Base-by-base conservation (phyloP, 2,329 filamentous ascomycete genomes). In the Aspergillus clavatus region DNA sequence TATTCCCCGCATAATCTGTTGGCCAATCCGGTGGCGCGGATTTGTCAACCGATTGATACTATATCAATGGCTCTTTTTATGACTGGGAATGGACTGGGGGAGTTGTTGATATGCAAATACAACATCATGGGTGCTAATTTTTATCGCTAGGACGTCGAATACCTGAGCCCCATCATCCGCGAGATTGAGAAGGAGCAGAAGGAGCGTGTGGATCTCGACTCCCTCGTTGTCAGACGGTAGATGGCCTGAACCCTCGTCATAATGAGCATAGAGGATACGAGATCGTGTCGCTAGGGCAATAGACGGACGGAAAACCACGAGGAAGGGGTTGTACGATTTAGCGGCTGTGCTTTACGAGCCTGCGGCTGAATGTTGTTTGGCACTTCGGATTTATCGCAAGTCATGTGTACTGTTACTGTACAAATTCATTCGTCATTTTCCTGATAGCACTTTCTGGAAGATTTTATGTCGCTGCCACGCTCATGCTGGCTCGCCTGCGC, bases 121-220 rank as follows among this genome's bases (percentile, higher is more conserved):
- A 40, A 11, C 22, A 14, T 3, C 21, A 39, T 24, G 5, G 7
- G 24, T 49, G 22, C 47, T 46, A 28, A 44, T 42, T 23, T 4
- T 22, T 27, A 5, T 31, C 23, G 43, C 46, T 65, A 88, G 83
- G 84, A 87, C 59, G 62, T 73, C 48, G 73, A 75, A 59, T 88
- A 88, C 67, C 75, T 88, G 40, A 75, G 75, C 57, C 78, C 79
- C 28, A 79, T 86, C 66, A 86, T 88, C 68, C 72, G 75, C 56
- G 80, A 85, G 67, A 79, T 88, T 60, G 81, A 86, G 71, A 72
- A 76, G 44, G 83, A 86, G 73, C 68, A 73, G 56, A 77, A 77
- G 62, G 84, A 88, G 72, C 79, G 83, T 55, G 74, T 76, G 55
- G 83, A 87, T 62, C 71, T 87, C 58, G 84, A 87, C 68, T 73